Base-by-base conservation (phyloP, 495 filamentous ascomycete genomes). In the Chaetomidium leptoderma region DNA sequence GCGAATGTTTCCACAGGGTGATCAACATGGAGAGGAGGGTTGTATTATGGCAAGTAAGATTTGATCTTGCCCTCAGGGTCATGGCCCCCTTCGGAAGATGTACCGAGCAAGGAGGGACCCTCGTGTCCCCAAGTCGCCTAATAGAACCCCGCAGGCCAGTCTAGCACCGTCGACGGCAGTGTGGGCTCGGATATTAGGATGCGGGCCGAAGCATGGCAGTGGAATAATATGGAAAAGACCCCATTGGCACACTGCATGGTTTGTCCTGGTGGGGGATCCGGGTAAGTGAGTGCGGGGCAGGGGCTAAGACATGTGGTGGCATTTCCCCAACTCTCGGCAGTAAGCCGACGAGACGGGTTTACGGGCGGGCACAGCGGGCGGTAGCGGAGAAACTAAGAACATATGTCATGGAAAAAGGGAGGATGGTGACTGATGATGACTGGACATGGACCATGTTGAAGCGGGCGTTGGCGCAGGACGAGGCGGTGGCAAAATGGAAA, bases 291-390 rank as follows among this genome's bases (percentile, higher is more conserved):
- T 48, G 44, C 33, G 45, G 43, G 46, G 43, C 33, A 19, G 19
- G 36, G 19, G 24, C 7, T 16, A 26, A 6, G 17, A 21, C 8
- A 30, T 13, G 13, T 45, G 21, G 21, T 14, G 26, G 17, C 26
- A 7, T 16, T 44, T 43, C 44, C 10, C 49, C 35, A 40, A 52
- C 49, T 30, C 27, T 48, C 55, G 43, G 55, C 55, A 57, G 11
- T 57, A 4, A 55, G 24, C 7, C 8, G 40, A 6, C 6, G 40
- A 44, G 19, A 6, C 17, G 23, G 2, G 40, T 11, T 46, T 17
- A 23, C 8, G 39, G 23, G 17, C 6, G 39, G 39, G 4, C 13
- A n/a, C n/a, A n/a, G n/a, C n/a, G n/a, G n/a, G n/a, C n/a, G n/a
- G n/a, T n/a, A n/a, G n/a, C n/a, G n/a, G n/a, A n/a, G n/a, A n/a